Base-by-base conservation (phyloP, 495 filamentous ascomycete genomes). In the Aspergillus steynii region DNA sequence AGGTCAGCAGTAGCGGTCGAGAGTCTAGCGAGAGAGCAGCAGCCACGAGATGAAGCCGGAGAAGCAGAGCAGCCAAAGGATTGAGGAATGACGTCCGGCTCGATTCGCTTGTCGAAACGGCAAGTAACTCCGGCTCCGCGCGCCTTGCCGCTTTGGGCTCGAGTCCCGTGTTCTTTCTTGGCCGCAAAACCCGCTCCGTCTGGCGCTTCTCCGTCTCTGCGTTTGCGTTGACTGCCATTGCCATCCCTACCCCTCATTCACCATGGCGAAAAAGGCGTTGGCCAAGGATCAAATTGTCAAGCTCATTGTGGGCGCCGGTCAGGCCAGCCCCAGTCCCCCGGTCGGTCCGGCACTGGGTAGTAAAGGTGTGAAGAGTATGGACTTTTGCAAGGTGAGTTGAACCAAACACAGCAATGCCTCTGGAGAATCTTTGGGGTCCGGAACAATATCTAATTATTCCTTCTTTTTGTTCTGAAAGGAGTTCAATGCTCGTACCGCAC, bases 321-420 rank as follows among this genome's bases (percentile, higher is more conserved):
- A 98, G 72, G 95, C 95, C 52, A 90, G 88, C 62, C 95, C 95
- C 32, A 93, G 92, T 78, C 96, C 95, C n/a, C 95, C 95, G 3
- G 92, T 99, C 69, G 96, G 96, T 79, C 96, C 96, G 31, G 96
- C 95, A 50, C 83, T 99, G 63, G 95, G 95, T 74, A 93, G 90
- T 74, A 98, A 97, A 82, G 95, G 95, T 81, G 90, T 99, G 47
- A 99, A 99, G 82, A 93, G 90, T 61, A 99, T 99, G 90, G 96
- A 99, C 77, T 98, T 98, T 74, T 98, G 95, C 85, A 99, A 99
- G 85, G 95, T 97, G 69, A 65, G 79, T 63, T 62, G 42, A 47
- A 29, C 55, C 56, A 46, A 26, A 29, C n/a, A 47, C 26, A 48
- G 28, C 46, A 54, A 15, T 6, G 4, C 6, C 15, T 9, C 27